Percentiles rank a stretch among this genome's conserved stretches.
phyloP scores from a whole-genome alignment of 345 rosid genomes.

The Anastatica hierochuntica region DNA sequence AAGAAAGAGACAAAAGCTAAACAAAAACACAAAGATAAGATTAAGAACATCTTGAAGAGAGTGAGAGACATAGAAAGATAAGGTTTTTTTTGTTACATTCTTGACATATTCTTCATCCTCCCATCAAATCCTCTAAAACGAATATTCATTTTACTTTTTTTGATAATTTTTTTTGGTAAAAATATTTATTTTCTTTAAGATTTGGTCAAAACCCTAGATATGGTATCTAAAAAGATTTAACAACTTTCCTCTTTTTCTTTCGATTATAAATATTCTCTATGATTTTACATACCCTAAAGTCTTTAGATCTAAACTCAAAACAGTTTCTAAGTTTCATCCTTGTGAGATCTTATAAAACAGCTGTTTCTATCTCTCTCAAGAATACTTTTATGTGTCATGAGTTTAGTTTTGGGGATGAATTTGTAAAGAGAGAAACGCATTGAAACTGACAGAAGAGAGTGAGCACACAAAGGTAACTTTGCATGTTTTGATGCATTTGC shows the following conservation, averaged over 20 bases:
- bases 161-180: not conserved
- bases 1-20: constrained; percentile 16
- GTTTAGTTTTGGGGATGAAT: constrained; percentile 7
- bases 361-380: not conserved
- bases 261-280: constrained; percentile 13
- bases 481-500: constrained; percentile 53
- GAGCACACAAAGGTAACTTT: constrained; percentile 89
- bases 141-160: constrained; percentile 9
- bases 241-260: constrained; percentile 17
- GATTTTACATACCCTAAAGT: constrained; percentile 12
- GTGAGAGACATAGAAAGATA: constrained; percentile 24
- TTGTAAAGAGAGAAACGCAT: constrained; percentile 19
- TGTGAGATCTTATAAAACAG: too few relatives aligned
- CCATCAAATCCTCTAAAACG: not conserved
- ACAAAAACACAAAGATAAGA: too few relatives aligned
- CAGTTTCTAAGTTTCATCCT: too few relatives aligned
- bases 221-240: constrained; percentile 1
- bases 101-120: not conserved
- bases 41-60: constrained; percentile 20
- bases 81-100: constrained; percentile 12
- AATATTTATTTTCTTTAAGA: not conserved
- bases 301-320: constrained; percentile 19
- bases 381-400: not conserved
- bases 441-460: constrained; percentile 99
- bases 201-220: constrained; percentile 28